phyloP scores from a whole-genome alignment of 768 basidiomycete genomes.

The Hericium coralloides region DNA sequence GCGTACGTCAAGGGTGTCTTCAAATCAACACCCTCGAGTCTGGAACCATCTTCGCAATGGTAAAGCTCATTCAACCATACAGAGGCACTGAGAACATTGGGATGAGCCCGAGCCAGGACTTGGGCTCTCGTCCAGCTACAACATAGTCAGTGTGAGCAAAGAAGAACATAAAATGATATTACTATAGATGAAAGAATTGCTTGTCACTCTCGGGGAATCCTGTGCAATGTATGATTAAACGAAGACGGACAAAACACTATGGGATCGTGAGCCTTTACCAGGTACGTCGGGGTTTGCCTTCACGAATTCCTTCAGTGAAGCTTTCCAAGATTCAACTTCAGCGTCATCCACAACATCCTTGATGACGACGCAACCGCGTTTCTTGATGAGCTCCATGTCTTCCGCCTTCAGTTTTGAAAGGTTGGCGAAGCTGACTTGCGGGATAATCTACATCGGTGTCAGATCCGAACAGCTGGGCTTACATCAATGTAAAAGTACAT shows the following conservation, averaged over 20 bases:
- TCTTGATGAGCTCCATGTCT: conserved; percentile 39
- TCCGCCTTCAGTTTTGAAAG: conserved; percentile 37
- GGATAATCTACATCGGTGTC: conserved; percentile 37
- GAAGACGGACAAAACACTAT: not conserved
- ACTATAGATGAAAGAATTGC: conserved; percentile 73
- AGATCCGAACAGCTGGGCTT: not conserved
- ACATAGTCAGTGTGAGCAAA: not conserved
- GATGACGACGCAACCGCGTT: conserved; percentile 53
- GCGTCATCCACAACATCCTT: conserved; percentile 47
- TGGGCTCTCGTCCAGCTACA: conserved; percentile 43
- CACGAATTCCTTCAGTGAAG: conserved; percentile 45
- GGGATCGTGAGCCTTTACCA: conserved; percentile 26
- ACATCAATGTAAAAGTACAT: conserved; percentile 12
- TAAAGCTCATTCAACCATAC: conserved; percentile 63
- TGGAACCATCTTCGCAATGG: conserved; percentile 29
- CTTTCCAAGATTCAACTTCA: conserved; percentile 51
- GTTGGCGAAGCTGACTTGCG: conserved; percentile 51
- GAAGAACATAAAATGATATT: conserved; percentile 15
- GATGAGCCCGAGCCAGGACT: conserved; percentile 61
- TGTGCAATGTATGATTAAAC: conserved; percentile 15
- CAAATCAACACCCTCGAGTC: conserved; percentile 47
- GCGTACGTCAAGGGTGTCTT: conserved; percentile 59
- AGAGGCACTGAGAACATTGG: conserved; percentile 48
- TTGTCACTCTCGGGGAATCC: conserved; percentile 50
- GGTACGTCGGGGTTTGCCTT: conserved; percentile 45